Percentiles rank a stretch among this genome's conserved stretches.
Evolutionary conservation across 768 basidiomycete genomes (phyloP).

Genomic region (Boletus sp.): DNA sequence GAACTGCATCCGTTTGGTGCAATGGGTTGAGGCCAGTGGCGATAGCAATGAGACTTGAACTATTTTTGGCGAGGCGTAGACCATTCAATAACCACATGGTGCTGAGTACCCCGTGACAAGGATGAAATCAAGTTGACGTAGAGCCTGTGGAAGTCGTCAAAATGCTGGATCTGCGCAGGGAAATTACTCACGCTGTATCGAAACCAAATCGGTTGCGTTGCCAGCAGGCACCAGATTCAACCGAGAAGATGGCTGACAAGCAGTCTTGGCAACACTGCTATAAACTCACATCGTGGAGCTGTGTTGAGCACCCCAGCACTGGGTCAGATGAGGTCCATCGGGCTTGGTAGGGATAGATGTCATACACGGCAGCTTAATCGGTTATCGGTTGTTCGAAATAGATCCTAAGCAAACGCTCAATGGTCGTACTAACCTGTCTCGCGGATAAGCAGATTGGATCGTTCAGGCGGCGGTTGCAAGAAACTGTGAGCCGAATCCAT

Average conservation of each 20-base stretch:
- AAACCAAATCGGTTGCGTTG: neutral
- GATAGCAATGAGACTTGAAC: neutral
- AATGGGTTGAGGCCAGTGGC: too few relatives aligned
- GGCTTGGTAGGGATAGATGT: neutral
- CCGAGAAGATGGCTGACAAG: neutral
- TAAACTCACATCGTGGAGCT: neutral
- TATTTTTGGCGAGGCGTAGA: slow-evolving; percentile 1
- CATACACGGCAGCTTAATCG: neutral
- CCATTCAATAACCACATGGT: neutral
- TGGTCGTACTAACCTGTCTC: neutral
- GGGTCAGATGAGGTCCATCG: neutral
- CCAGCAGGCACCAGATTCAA: neutral
- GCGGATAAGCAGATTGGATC: neutral
- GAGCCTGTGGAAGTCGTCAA: neutral
- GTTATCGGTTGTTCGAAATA: neutral
- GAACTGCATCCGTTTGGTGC: neutral
- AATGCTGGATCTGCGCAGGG: neutral
- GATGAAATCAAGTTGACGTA: neutral
- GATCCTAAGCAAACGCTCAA: neutral
- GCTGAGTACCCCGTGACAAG: neutral
- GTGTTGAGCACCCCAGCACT: too few relatives aligned
- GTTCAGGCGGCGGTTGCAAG: too few relatives aligned
- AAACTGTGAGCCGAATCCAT: too few relatives aligned
- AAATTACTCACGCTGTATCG: slow-evolving; percentile 2
- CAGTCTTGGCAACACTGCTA: too few relatives aligned